Conservation (phyloP, 768 basidiomycete genomes). For the Bullera alba region DNA sequence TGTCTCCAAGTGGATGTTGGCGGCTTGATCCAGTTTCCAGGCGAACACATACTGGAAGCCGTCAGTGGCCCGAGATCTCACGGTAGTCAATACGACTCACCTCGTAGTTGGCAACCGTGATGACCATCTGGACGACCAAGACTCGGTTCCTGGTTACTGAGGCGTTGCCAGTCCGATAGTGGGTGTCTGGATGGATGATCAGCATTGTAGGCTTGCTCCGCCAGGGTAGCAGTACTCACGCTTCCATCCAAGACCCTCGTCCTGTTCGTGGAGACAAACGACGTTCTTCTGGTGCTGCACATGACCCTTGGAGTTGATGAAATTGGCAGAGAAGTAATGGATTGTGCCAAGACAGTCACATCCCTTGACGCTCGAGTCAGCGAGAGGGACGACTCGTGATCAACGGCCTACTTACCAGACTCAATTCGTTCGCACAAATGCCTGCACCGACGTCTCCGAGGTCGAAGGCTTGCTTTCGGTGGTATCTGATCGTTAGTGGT, state of each 20-base stretch:
- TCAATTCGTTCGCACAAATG: slow-evolving; percentile 19
- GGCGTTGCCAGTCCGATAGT: slow-evolving; percentile 32
- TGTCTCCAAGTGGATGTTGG: slow-evolving; percentile 34
- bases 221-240: too few species aligned
- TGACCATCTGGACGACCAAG: slow-evolving; percentile 38
- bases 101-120: slow-evolving; percentile 42
- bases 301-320: slow-evolving; percentile 17
- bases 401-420: too few species aligned
- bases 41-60: slow-evolving; percentile 14
- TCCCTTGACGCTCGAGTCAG: slow-evolving; percentile 21
- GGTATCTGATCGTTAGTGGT: slow-evolving; percentile 28
- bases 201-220: not conserved
- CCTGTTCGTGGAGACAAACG: slow-evolving; percentile 44
- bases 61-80: too few species aligned
- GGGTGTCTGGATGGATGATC: slow-evolving; percentile 24
- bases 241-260: slow-evolving; percentile 41
- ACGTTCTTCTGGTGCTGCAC: slow-evolving; percentile 17
- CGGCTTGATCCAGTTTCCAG: slow-evolving; percentile 35
- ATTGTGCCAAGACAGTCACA: slow-evolving; percentile 37
- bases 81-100: too few species aligned
- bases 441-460: slow-evolving; percentile 31
- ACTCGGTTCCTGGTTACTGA: slow-evolving; percentile 31
- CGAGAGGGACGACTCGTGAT: too few species aligned
- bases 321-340: slow-evolving; percentile 21
- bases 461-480: slow-evolving; percentile 36